Evolutionary conservation across 176 grass and related monocot species (phyloP).

Genomic region (Musa troglodytarum): DNA sequence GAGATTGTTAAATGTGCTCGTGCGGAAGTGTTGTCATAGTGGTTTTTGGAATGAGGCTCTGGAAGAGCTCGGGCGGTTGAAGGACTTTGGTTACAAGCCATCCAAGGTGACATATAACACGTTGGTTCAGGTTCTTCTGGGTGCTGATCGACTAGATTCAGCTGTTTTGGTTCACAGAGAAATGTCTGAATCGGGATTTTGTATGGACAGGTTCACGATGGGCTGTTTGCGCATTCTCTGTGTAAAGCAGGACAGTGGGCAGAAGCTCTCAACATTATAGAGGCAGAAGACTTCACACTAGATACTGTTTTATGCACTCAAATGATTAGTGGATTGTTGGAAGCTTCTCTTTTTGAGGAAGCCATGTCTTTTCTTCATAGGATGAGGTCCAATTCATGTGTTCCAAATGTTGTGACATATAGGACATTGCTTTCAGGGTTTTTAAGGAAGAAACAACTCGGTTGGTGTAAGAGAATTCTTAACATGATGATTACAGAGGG

Average conservation of each 20-base stretch:
- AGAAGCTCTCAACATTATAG: slow-evolving; percentile 66
- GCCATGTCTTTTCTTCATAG: slow-evolving; percentile 83
- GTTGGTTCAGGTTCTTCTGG: slow-evolving; percentile 66
- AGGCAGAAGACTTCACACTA: slow-evolving; percentile 77
- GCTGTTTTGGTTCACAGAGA: slow-evolving; percentile 71
- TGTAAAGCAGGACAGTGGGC: slow-evolving; percentile 58
- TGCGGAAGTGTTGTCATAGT: slow-evolving; percentile 48
- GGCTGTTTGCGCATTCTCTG: slow-evolving; percentile 49
- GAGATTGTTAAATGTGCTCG: slow-evolving; percentile 86
- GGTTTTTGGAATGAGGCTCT: slow-evolving; percentile 58
- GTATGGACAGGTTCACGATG: slow-evolving; percentile 57
- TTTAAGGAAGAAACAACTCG: slow-evolving; percentile 79
- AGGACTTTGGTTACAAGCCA: slow-evolving; percentile 75
- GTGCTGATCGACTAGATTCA: slow-evolving; percentile 46
- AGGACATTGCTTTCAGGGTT: slow-evolving; percentile 80
- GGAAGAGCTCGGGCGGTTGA: slow-evolving; percentile 73
- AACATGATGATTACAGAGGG: slow-evolving; percentile 96
- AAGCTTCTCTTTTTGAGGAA: slow-evolving; percentile 89
- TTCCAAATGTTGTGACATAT: slow-evolving; percentile 88
- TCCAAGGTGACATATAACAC: slow-evolving; percentile 55
- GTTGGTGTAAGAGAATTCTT: slow-evolving; percentile 96
- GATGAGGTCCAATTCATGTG: slow-evolving; percentile 74
- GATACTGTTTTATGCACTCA: slow-evolving; percentile 77
- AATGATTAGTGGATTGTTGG: slow-evolving; percentile 91
- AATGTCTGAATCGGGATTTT: slow-evolving; percentile 65